Percentiles rank a stretch among this genome's conserved stretches.
phyloP scores from a whole-genome alignment of 148 eudicot genomes.

The Rhododendron kiyosumense region DNA sequence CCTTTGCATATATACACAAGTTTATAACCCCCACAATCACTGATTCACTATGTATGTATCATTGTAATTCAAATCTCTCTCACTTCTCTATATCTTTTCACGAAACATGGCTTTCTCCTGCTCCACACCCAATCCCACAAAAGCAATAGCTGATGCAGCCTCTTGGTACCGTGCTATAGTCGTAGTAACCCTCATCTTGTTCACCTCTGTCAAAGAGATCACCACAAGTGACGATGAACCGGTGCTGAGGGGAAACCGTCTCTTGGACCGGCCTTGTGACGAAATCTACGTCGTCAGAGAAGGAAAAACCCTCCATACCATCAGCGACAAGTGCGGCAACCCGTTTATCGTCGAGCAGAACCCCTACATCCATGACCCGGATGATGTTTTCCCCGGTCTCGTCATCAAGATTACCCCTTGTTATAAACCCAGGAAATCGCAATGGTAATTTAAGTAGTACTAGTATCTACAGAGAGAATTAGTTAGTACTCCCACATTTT shows the following conservation, averaged over 20 bases:
- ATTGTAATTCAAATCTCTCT: not conserved
- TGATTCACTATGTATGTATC: too few relatives aligned
- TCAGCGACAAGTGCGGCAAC: slow-evolving; percentile 54
- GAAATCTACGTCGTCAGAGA: slow-evolving; percentile 55
- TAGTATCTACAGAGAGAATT: not conserved
- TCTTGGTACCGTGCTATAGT: slow-evolving; percentile 9
- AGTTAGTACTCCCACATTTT: too few relatives aligned
- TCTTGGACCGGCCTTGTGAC: slow-evolving; percentile 30
- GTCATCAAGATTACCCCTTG: slow-evolving; percentile 41
- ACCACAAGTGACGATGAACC: not conserved
- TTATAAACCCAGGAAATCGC: not conserved
- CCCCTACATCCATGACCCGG: slow-evolving; percentile 44
- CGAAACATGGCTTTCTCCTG: not conserved
- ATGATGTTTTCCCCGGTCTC: slow-evolving; percentile 50
- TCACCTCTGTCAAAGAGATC: not conserved
- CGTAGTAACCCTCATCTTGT: not conserved
- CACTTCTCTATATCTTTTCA: not conserved
- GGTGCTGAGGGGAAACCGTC: not conserved
- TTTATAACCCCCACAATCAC: not conserved
- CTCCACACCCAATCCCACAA: not conserved
- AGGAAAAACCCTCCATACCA: slow-evolving; percentile 53
- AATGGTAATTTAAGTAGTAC: not conserved
- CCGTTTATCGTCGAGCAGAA: slow-evolving; percentile 48
- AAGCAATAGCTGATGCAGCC: not conserved
- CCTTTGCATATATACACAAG: not conserved